These are phyloP conservation scores for Hyparrhenia diplandra DNA, from an alignment of 176 grass and related monocot species.

Conservation along the genomic window DNA sequence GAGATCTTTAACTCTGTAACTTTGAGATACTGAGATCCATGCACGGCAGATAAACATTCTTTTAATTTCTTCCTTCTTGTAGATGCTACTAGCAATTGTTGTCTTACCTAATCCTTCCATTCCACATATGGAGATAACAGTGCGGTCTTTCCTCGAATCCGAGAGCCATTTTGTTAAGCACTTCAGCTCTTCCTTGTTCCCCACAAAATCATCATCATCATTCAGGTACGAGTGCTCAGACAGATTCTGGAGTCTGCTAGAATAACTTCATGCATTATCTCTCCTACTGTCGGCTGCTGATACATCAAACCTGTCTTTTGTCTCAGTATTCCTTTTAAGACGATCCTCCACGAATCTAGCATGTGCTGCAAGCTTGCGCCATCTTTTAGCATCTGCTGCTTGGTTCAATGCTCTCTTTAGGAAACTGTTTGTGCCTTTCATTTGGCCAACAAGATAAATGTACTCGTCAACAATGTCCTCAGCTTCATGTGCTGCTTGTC, in stretches of 20 bases:
- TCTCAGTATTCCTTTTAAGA: constrained; percentile 21
- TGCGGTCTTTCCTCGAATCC: not conserved
- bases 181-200: constrained; percentile 33
- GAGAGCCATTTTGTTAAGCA: constrained; percentile 28
- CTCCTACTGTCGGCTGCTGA: not conserved
- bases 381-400: constrained; percentile 7
- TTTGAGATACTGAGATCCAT: constrained; percentile 45
- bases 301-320: constrained; percentile 31
- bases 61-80: constrained; percentile 29
- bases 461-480: constrained; percentile 35
- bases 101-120: constrained; percentile 58
- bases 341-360: constrained; percentile 31
- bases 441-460: constrained; percentile 39
- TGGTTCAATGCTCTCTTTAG: constrained; percentile 23
- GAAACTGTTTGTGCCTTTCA: not conserved
- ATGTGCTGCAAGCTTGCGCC: constrained; percentile 20
- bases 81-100: constrained; percentile 33
- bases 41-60: constrained; percentile 35
- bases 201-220: constrained; percentile 35
- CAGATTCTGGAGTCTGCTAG: constrained; percentile 17
- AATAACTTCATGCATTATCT: not conserved
- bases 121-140: constrained; percentile 40
- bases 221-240: constrained; percentile 22
- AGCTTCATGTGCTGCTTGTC: constrained; percentile 11
- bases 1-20: constrained; percentile 34